Percentiles rank a stretch among this genome's conserved stretches.
These are phyloP conservation scores for Tausonia pullulans DNA, from an alignment of 1,284 basidiomycete genomes.

Conservation along the genomic window DNA sequence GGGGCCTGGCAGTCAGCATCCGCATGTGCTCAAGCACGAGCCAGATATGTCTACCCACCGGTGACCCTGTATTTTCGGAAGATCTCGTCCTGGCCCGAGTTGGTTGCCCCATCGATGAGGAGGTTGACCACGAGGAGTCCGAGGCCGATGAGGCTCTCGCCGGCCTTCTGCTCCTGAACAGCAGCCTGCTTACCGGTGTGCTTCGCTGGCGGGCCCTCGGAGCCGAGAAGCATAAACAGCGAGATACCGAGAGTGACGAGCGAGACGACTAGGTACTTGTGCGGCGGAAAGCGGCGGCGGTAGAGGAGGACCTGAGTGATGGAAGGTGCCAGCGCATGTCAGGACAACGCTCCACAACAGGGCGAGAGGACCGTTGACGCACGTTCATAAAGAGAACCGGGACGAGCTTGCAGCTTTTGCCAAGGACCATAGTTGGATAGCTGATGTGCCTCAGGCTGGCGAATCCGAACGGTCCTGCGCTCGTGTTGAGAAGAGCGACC, in stretches of 20 bases:
- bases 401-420: slow-evolving; percentile 96
- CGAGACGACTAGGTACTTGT: slow-evolving; percentile 88
- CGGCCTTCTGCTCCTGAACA: slow-evolving; percentile 34
- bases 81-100: slow-evolving; percentile 97
- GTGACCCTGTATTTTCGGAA: slow-evolving; percentile 66
- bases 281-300: slow-evolving; percentile 73
- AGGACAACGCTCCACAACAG: neutral
- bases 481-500: slow-evolving; percentile 76
- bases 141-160: slow-evolving; percentile 22
- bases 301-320: slow-evolving; percentile 37
- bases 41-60: neutral
- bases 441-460: slow-evolving; percentile 89
- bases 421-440: slow-evolving; percentile 96
- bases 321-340: neutral
- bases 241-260: slow-evolving; percentile 90
- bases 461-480: slow-evolving; percentile 90
- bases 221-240: slow-evolving; percentile 83
- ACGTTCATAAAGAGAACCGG: slow-evolving; percentile 95
- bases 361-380: neutral
- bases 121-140: slow-evolving; percentile 55
- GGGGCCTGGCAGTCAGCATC: slow-evolving; percentile 17
- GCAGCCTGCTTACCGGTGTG: slow-evolving; percentile 25
- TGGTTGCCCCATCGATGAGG: slow-evolving; percentile 81
- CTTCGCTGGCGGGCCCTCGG: slow-evolving; percentile 35
- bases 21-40: neutral